A percentile compares a stretch with the other conserved stretches of the same genome.
Evolutionary conservation across 768 basidiomycete species (phyloP).

Genomic region (Lactarius trivialis): DNA sequence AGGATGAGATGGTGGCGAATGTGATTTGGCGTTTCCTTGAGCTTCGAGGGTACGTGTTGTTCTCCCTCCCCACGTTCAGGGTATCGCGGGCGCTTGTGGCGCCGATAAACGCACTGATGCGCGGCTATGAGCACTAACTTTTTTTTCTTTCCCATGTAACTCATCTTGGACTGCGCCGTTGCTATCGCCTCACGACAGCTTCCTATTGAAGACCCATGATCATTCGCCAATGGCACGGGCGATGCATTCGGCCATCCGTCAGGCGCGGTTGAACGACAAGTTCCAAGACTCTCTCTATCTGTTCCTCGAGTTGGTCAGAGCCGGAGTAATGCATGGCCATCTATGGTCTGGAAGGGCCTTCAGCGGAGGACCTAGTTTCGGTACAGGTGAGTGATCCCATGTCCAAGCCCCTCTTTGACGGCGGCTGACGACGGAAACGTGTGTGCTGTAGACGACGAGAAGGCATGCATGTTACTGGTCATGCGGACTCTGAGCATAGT

Average conservation of each 20-base stretch:
- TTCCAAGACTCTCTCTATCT: slow-evolving; percentile 96
- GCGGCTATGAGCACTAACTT: slow-evolving; percentile 12
- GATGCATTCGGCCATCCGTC: slow-evolving; percentile 75
- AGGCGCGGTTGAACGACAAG: slow-evolving; percentile 87
- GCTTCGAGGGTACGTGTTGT: slow-evolving; percentile 71
- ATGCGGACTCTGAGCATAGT: slow-evolving; percentile 96
- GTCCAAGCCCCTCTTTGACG: slow-evolving; percentile 24
- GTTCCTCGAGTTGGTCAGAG: slow-evolving; percentile 90
- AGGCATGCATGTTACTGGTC: slow-evolving; percentile 89
- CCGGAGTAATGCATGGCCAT: slow-evolving; percentile 95
- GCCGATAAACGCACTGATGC: slow-evolving; percentile 19
- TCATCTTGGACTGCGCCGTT: slow-evolving; percentile 1
- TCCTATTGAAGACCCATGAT: slow-evolving; percentile 80
- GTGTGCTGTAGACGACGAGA: slow-evolving; percentile 69
- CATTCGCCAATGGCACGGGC: slow-evolving; percentile 90
- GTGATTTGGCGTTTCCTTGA: slow-evolving; percentile 98
- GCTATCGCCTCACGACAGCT: slow-evolving; percentile 41
- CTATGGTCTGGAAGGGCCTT: slow-evolving; percentile 83
- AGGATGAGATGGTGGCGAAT: slow-evolving; percentile 97
- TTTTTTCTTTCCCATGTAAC: slow-evolving; percentile 5
- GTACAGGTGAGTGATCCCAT: slow-evolving; percentile 52
- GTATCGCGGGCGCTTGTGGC: slow-evolving; percentile 21
- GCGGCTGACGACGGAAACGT: slow-evolving; percentile 15
- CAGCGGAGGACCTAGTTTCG: slow-evolving; percentile 94
- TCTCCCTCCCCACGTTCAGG: slow-evolving; percentile 6